A percentile compares a stretch with the other conserved stretches of the same genome.
These are phyloP conservation scores for Ascochyta viciae-villosae DNA, from an alignment of 2,329 filamentous ascomycete genomes.

Conservation along the genomic window DNA sequence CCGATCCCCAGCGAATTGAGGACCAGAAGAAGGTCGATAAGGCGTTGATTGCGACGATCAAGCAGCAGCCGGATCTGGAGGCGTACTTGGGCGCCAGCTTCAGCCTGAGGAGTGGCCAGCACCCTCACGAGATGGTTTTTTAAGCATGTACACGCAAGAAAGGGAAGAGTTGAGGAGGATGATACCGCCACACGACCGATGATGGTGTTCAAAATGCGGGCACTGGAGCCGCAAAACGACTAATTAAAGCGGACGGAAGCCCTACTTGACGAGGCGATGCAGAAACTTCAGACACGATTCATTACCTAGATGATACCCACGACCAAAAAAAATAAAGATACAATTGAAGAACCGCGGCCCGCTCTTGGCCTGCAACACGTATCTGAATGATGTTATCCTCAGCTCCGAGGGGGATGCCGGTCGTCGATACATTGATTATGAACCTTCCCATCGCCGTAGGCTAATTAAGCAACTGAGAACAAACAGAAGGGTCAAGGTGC, in stretches of 20 bases:
- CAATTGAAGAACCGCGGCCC: neutral
- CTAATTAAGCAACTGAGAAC: too few species aligned
- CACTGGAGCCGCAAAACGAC: slow-evolving; percentile 10
- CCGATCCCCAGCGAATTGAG: slow-evolving; percentile 85
- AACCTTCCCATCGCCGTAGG: too few species aligned
- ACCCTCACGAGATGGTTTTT: slow-evolving; percentile 99
- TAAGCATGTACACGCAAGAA: slow-evolving; percentile 48
- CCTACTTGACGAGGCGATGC: slow-evolving; percentile 14
- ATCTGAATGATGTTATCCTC: too few species aligned
- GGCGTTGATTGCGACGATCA: slow-evolving; percentile 89
- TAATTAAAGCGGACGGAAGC: slow-evolving; percentile 12
- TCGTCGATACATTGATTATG: too few species aligned
- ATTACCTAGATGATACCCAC: slow-evolving; percentile 24
- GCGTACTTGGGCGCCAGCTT: slow-evolving; percentile 94
- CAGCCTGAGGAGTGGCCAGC: slow-evolving; percentile 97
- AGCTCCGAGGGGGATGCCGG: too few species aligned
- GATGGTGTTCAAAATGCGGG: slow-evolving; percentile 16
- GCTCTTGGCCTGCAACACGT: neutral
- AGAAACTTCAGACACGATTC: slow-evolving; percentile 13
- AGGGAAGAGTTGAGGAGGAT: neutral
- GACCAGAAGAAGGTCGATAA: slow-evolving; percentile 99
- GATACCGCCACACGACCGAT: slow-evolving; percentile 13
- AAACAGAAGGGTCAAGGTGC: too few species aligned
- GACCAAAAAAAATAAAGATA: slow-evolving; percentile 18
- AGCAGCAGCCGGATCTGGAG: slow-evolving; percentile 92